These are phyloP conservation scores for Mediolabrus comicus DNA, from an alignment of 108 stramenopile species.

Conservation along the genomic window DNA sequence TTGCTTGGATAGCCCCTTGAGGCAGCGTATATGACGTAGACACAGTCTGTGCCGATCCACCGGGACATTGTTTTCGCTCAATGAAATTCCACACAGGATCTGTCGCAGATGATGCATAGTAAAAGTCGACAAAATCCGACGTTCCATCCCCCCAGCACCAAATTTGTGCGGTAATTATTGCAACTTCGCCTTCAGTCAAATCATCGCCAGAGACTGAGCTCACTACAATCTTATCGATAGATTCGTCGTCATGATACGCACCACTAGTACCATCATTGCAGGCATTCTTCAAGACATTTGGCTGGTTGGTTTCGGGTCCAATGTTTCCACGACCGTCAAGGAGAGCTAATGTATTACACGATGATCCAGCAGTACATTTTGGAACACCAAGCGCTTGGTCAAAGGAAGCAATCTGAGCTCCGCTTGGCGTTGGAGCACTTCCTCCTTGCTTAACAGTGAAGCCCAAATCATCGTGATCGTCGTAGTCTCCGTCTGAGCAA, in stretches of 20 bases:
- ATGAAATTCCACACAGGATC: neutral
- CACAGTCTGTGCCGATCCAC: neutral
- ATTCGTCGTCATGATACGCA: constrained; percentile 9
- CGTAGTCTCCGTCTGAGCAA: constrained; percentile 9
- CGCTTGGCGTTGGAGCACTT: neutral
- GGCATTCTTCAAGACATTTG: neutral
- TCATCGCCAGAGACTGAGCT: neutral
- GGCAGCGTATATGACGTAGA: neutral
- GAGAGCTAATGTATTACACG: neutral
- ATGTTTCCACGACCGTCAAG: constrained; percentile 10
- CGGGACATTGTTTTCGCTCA: neutral
- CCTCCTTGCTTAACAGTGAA: constrained; percentile 4
- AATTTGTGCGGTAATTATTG: neutral
- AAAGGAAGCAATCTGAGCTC: neutral
- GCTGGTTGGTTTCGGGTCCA: constrained; percentile 7
- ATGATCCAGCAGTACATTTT: neutral
- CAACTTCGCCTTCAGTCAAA: neutral
- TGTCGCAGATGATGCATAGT: neutral
- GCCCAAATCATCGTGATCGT: constrained; percentile 20
- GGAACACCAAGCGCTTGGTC: neutral
- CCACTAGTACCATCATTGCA: constrained; percentile 12
- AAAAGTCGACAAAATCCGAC: neutral
- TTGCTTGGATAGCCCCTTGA: neutral
- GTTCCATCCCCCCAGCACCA: neutral
- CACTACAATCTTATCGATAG: constrained; percentile 20